Base-by-base conservation (phyloP, 495 filamentous ascomycete species). In the Geoglossum glabrum region DNA sequence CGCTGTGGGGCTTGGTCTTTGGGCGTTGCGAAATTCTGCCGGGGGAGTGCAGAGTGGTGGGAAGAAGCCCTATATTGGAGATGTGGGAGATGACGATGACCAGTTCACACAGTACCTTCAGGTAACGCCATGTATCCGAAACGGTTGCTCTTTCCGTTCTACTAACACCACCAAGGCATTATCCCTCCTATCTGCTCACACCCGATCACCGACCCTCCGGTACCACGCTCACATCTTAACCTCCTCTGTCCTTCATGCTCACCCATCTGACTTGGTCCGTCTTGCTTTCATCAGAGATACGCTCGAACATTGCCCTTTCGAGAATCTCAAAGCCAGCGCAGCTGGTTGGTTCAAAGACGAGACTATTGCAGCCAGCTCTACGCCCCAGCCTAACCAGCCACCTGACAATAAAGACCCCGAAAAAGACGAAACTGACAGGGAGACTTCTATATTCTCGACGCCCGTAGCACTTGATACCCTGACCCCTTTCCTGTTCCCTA, bases 331-430 rank as follows among this genome's bases (percentile, higher is more conserved):
- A 61, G 88, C 84, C 15, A 82, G 79, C 56, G 89, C 90, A 0
- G 77, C 97, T 11, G 76, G 78, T 26, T 96, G 93, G 86, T 70
- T 96, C 3, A 90, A 89, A 65, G 81, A 89, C 54, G 90, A 95
- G 66, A 77, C 90, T 1, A 71, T 90, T 15, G 68, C 70, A 25
- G 71, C 79, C 62, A 26, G 63, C 61, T 55, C 56, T 15, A 8
- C 2, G 10, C 13, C 19, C n/a, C n/a, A 13, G n/a, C 19, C 19
- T 1, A 25, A 8, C 17, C 36, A 15, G 36, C 36, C 11, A 40
- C 11, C 36, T 15, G 36, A 40, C 13, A 40, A 40, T 15, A 40
- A 15, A 8, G 36, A 40, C 17, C 5, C 36, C n/a, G 36, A 40
- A n/a, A 40, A 9, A 50, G 46, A 28, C 6, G 46, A 28, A 25